Conservation (phyloP, 2,329 filamentous ascomycete genomes). For the Diaporthe citri region DNA sequence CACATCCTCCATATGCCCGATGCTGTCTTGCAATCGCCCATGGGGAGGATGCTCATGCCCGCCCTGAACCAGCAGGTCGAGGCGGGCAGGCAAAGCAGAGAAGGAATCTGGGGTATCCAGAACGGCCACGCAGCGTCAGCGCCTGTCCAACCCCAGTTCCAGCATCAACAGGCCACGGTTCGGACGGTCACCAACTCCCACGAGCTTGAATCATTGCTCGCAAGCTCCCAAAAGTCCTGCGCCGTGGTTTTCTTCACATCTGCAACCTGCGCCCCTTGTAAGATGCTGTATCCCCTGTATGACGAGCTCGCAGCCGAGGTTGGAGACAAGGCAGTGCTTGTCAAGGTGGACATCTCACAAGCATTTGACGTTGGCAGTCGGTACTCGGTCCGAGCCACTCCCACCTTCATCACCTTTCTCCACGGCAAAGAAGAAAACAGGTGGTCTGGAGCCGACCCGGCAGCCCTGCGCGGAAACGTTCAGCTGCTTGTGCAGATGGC, state of each 20-base stretch:
- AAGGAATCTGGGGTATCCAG: slow-evolving; percentile 65
- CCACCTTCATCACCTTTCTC: slow-evolving; percentile 89
- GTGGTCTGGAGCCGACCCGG: slow-evolving; percentile 83
- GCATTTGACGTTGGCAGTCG: slow-evolving; percentile 73
- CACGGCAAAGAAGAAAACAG: slow-evolving; percentile 80
- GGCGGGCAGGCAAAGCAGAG: slow-evolving; percentile 57
- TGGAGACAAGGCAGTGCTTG: slow-evolving; percentile 75
- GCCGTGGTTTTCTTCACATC: slow-evolving; percentile 95
- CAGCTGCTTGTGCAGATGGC: slow-evolving; percentile 81
- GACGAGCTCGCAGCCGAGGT: slow-evolving; percentile 83
- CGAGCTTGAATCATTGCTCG: slow-evolving; percentile 72
- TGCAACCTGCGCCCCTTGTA: slow-evolving; percentile 87
- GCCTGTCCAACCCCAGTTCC: slow-evolving; percentile 41
- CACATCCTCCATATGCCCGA: slow-evolving; percentile 89
- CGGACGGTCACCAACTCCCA: slow-evolving; percentile 69
- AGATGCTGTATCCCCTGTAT: slow-evolving; percentile 83
- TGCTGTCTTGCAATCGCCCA: slow-evolving; percentile 85
- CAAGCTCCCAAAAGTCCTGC: slow-evolving; percentile 72
- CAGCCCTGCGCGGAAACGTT: slow-evolving; percentile 77
- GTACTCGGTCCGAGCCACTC: slow-evolving; percentile 81
- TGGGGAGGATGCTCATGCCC: slow-evolving; percentile 88
- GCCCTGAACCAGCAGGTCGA: slow-evolving; percentile 69
- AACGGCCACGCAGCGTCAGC: slow-evolving; percentile 44
- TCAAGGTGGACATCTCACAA: slow-evolving; percentile 84
- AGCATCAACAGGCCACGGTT: slow-evolving; percentile 62